A percentile compares a stretch with the other conserved stretches of the same genome.
Evolutionary conservation across 306 rosid genomes (phyloP).

Genomic region (Acacia melanoxylon): DNA sequence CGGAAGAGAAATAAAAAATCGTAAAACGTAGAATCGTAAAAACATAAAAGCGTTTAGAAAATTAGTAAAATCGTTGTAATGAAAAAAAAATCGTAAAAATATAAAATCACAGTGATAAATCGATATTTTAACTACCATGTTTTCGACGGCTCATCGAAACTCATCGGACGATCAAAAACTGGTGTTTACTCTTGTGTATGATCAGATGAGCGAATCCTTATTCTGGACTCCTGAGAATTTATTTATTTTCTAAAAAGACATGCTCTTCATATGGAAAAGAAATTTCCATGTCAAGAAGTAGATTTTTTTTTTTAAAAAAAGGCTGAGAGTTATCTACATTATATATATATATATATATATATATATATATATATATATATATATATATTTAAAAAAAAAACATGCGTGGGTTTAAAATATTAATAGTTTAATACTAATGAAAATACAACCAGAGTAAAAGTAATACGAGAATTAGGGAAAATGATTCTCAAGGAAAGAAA

Average conservation of each 20-base stretch:
- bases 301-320: neutral
- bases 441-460: too few species aligned
- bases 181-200: neutral
- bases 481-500: neutral
- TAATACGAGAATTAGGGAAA: too few species aligned
- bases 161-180: neutral
- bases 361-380: too few species aligned
- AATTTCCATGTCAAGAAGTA: neutral
- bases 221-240: neutral
- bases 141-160: too few species aligned
- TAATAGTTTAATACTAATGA: neutral
- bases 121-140: too few species aligned
- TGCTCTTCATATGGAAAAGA: neutral
- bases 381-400: neutral
- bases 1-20: too few species aligned
- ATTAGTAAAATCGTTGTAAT: too few species aligned
- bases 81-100: too few species aligned
- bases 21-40: too few species aligned
- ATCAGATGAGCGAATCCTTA: neutral
- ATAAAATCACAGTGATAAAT: too few species aligned
- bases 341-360: too few species aligned
- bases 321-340: neutral
- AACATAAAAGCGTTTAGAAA: too few species aligned
- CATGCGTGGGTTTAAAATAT: neutral
- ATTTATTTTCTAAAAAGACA: neutral